Base-by-base conservation (phyloP, 2,329 filamentous ascomycete species). In the Paracoccidioides lutzii region DNA sequence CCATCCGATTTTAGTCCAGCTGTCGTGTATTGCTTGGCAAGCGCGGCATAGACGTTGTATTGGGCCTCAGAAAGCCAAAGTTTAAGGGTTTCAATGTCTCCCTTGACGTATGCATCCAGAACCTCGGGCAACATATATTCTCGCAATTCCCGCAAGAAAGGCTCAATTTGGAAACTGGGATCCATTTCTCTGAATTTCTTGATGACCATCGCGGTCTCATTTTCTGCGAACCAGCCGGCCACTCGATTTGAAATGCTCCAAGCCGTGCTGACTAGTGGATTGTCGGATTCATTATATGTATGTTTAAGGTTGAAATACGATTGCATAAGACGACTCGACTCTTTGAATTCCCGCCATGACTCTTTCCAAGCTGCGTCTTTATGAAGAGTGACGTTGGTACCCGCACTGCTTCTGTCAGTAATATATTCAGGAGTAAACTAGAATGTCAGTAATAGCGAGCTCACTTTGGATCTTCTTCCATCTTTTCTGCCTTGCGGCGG, bases 351-450 rank as follows among this genome's bases (percentile, higher is more conserved):
- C 65, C 85, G 83, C 93, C 93, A 98, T n/a, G 90, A 89, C 71
- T 97, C 91, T 74, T 95, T 96, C 89, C 91, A 97, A 28, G 87
- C 88, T 12, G 93, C 85, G 64, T 98, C 93, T 74, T 98, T 98
- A 78, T 98, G 93, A 0, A 98, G 71, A 0, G 91, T 97, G 51
- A 98, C 77, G 67, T 95, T 94, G 56, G 90, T 95, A 58, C 93
- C 93, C 57, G 93, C 93, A 57, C 93, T 96, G 62, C 14, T 53
- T 9, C 22, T 53, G 61, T 75, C 67, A 73, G 69, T 65, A 52
- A 55, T 6, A 41, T 12, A 37, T 22, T 49, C 14, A 14, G n/a
- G 46, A 14, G 56, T 43, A 51, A 52, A 41, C 55, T 66, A 57
- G 63, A 58, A 22, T 42, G 45, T 5, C 48, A 40, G 38, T 46